Base-by-base conservation (phyloP, 2,329 filamentous ascomycete genomes). In the Neonectria punicea region DNA sequence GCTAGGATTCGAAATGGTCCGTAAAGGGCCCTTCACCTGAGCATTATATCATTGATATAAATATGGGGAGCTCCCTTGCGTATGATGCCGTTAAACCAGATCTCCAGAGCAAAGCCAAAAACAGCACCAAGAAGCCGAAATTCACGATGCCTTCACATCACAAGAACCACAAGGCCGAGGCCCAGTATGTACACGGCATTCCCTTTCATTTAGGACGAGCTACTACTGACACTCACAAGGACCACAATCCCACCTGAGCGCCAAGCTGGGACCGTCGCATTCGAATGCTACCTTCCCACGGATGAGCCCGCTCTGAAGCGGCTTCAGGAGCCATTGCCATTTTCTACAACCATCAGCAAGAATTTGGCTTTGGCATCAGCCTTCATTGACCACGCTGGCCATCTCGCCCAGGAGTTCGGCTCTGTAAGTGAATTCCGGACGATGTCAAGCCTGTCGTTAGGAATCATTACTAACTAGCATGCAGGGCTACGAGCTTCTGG, bases 401-500 rank as follows among this genome's bases (percentile, higher is more conserved):
- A 56, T 22, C 53, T 56, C 28, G 32, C 53, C 6, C 41, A 47
- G 53, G 41, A 47, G 44, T 25, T 25, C 22, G 44, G 20, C 20
- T 47, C 44, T 28, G 44, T 47, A 56, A 56, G 39, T 47, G 18
- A 43, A 30, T 43, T 43, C 14, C 5, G 25, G 34, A n/a, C 16
- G 5, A 5, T 4, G 13, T 16, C 41, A 13, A n/a, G 36, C n/a
- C n/a, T 5, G 8, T 4, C 5, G n/a, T 7, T 14, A 8, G 36
- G 10, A 11, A 47, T 25, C 7, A 9, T 2, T 9, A 22, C 39
- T 36, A 7, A 56, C 4, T 9, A 11, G n/a, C 25, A 11, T 3
- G 3, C n/a, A 56, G 53, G 53, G 32, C 28, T 56, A 56, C 16
- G 53, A 47, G n/a, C 39, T 56, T 34, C 53, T 56, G 10, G 41